These are phyloP conservation scores for Laetiporus sulphureus DNA, from an alignment of 1,284 basidiomycete species.

Conservation along the genomic window DNA sequence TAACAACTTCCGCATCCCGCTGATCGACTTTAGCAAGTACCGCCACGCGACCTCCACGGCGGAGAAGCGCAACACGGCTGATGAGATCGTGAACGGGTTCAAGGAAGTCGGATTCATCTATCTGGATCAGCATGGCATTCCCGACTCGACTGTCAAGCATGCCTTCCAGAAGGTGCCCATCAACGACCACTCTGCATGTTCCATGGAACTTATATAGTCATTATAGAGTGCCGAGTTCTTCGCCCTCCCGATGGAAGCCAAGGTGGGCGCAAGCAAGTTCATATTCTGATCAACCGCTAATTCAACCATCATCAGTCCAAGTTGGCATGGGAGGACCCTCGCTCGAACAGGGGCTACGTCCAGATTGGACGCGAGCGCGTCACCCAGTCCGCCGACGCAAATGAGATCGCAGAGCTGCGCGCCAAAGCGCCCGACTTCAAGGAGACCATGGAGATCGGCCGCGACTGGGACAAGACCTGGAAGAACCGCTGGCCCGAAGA, in stretches of 20 bases:
- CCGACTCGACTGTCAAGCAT: conserved; percentile 40
- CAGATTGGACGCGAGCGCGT: conserved; percentile 74
- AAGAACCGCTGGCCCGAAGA: conserved; percentile 78
- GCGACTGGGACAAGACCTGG: conserved; percentile 70
- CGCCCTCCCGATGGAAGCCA: conserved; percentile 50
- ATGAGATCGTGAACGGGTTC: conserved; percentile 70
- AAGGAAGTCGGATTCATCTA: conserved; percentile 76
- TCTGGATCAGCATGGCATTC: conserved; percentile 62
- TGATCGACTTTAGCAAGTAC: conserved; percentile 73
- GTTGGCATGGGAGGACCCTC: conserved; percentile 75
- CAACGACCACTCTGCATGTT: background rate
- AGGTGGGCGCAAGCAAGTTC: conserved; percentile 32
- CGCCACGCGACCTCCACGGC: conserved; percentile 38
- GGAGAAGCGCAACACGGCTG: conserved; percentile 59
- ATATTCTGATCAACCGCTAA: background rate
- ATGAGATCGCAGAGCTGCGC: conserved; percentile 72
- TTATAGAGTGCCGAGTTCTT: conserved; percentile 72
- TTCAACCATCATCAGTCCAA: conserved; percentile 37
- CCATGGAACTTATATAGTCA: conserved; percentile 1
- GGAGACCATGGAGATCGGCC: conserved; percentile 82
- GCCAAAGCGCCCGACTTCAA: conserved; percentile 72
- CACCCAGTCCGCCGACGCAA: conserved; percentile 61
- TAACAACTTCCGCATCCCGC: conserved; percentile 45
- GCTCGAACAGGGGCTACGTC: conserved; percentile 80
- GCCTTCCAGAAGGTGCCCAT: conserved; percentile 54